A percentile compares a stretch with the other conserved stretches of the same genome.
Conservation (phyloP, 305 asterid genomes). For the Euphrasia arctica region DNA sequence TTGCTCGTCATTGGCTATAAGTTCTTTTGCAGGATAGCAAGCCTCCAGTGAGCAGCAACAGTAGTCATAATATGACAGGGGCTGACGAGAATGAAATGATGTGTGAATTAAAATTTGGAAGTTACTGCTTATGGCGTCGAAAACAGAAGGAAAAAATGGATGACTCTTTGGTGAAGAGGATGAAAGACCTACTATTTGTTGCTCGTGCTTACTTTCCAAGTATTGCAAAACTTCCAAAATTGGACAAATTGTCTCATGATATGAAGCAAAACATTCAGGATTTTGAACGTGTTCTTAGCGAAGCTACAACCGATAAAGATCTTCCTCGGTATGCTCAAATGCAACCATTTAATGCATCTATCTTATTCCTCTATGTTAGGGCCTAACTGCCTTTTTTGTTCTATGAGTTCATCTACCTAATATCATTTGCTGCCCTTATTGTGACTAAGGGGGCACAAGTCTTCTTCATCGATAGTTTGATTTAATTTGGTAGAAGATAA, state of each 20-base stretch:
- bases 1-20: constrained; percentile 19
- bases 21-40: constrained; percentile 46
- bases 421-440: constrained; percentile 14
- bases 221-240: constrained; percentile 85
- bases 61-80: constrained; percentile 29
- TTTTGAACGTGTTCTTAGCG: constrained; percentile 92
- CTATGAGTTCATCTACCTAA: constrained; percentile 11
- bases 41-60: constrained; percentile 32
- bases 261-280: constrained; percentile 95
- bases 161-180: constrained; percentile 75
- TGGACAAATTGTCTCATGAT: constrained; percentile 79
- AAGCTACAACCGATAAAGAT: constrained; percentile 87
- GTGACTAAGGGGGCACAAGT: constrained; percentile 8
- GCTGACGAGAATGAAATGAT: constrained; percentile 56
- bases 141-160: constrained; percentile 70
- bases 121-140: constrained; percentile 92
- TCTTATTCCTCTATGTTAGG: constrained; percentile 11
- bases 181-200: constrained; percentile 95
- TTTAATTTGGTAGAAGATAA: constrained; percentile 6
- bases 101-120: constrained; percentile 86
- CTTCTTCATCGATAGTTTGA: constrained; percentile 9
- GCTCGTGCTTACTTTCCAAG: constrained; percentile 99
- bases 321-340: constrained; percentile 72
- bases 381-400: constrained; percentile 13
- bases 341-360: constrained; percentile 7